Evolutionary conservation across 202 grass and related monocot species (phyloP), one percentile per base, ranked within the genome.

Genomic region (Setaria viridis): DNA sequence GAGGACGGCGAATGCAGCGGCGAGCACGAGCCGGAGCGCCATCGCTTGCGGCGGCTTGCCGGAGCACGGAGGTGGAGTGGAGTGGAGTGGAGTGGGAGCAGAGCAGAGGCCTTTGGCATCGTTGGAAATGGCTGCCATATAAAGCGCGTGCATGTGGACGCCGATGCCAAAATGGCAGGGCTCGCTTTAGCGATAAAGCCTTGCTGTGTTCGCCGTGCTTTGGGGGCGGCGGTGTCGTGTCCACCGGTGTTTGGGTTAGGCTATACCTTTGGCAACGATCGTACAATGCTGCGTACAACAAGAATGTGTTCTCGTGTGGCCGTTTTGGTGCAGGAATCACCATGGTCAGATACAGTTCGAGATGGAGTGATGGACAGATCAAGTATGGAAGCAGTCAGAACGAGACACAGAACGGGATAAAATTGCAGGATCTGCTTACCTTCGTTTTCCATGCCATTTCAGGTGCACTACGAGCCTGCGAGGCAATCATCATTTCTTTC

Each of bases 21-120:
- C 78, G 76, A 89, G 80, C 16, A 92, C 55, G 41, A 83, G 72
- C 4, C 30, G 58, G 56, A 82, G 49, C 70, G 29, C 65, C 93
- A 92, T 92, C 16, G 45, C 6, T 9, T 21, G 70, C 67, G 53
- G 39, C 53, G 50, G 35, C 50, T 56, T 56, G 17, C 46, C 11
- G 46, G 14, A 60, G 62, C 67, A 11, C 5, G 30, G 72, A 49
- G 50, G 5, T 32, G 32, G 8, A 45, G 4, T 17, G 33, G 16
- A 45, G 4, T 17, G 33, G 16, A 49, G 53, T 76, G 54, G 7
- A 65, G 54, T 34, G 11, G 46, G 63, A 63, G 64, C 39, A 49
- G 19, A 46, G 33, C 42, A 29, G 30, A 20, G 79, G 17, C 29
- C 80, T 64, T 64, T 46, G 63, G 53, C 70, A 69, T 62, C 37